Evolutionary conservation across 495 filamentous ascomycete species (phyloP), one percentile per base, ranked within the genome.

Genomic region (Symbiotaphrina buchneri): DNA sequence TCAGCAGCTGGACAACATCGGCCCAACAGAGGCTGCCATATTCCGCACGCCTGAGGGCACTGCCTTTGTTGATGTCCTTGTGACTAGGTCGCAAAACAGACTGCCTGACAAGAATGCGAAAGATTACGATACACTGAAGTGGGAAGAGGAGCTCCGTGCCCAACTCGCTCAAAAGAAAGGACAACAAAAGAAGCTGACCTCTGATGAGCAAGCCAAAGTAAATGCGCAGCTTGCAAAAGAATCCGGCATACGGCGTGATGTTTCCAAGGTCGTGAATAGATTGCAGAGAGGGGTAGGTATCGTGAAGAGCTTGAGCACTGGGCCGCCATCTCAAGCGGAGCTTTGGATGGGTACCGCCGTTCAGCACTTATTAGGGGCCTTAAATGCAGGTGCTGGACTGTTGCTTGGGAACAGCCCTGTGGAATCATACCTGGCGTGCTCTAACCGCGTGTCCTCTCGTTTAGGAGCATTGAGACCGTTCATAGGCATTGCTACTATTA

Each of bases 91-190:
- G 2, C 68, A 71, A 40, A 61, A 56, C 28, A 57, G 59, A n/a
- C 43, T 65, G 10, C 63, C 76, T 5, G 66, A 78, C 42, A 93
- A 79, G 49, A 93, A 75, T 40, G 69, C 59, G 14, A 93, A 79
- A 47, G 87, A 95, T 46, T 91, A 93, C 38, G 77, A 95, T 42
- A 92, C 79, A 1, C 45, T 93, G 30, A 94, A 93, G 52, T 97
- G 87, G 87, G 87, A 97, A 49, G 71, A 78, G 42, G 87, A 95
- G 34, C 62, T 95, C n/a, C 55, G 83, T 28, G 63, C 67, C 21
- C 82, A 95, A 42, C 54, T 97, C 24, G 84, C 81, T 15, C 59
- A 78, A 40, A 97, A 94, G 59, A 87, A 82, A 53, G 90, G 90
- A 2, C 66, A 77, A 23, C 71, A 82, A 40, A 83, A 76, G 56